Evolutionary conservation across 106 monocot genomes (phyloP).

Genomic region (Dendrobium nobile): DNA sequence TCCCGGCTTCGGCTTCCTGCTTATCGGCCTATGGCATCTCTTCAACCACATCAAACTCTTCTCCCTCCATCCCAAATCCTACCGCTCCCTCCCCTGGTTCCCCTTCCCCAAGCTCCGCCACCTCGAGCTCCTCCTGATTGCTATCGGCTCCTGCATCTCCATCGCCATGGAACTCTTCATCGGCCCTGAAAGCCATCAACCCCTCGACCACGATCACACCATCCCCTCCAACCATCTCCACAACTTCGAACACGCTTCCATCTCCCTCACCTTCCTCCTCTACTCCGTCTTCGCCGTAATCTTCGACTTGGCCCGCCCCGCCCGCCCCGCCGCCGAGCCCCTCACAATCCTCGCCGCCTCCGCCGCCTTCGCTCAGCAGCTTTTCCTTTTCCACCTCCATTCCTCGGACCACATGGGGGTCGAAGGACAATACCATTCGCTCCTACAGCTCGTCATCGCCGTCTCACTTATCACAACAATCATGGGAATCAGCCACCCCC

Average conservation of each 20-base stretch:
- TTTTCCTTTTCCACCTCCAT: slow-evolving; percentile 74
- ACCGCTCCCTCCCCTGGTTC: slow-evolving; percentile 49
- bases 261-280: slow-evolving; percentile 36
- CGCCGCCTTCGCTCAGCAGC: slow-evolving; percentile 57
- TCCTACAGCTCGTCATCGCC: slow-evolving; percentile 55
- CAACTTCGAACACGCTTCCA: slow-evolving; percentile 74
- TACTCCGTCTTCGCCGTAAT: slow-evolving; percentile 34
- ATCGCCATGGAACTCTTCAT: slow-evolving; percentile 69
- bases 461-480: slow-evolving; percentile 56
- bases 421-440: slow-evolving; percentile 74
- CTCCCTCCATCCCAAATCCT: slow-evolving; percentile 27
- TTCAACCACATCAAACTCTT: slow-evolving; percentile 48
- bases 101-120: slow-evolving; percentile 19
- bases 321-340: slow-evolving; percentile 9
- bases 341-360: slow-evolving; percentile 38
- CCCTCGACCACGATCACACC: slow-evolving; percentile 45
- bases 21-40: slow-evolving; percentile 57
- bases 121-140: slow-evolving; percentile 46
- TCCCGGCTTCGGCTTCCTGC: slow-evolving; percentile 50
- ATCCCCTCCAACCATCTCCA: slow-evolving; percentile 66
- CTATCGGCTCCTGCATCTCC: slow-evolving; percentile 19
- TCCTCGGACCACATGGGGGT: slow-evolving; percentile 86
- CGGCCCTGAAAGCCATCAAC: slow-evolving; percentile 42
- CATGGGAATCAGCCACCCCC: slow-evolving; percentile 28
- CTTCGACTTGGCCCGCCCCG: slow-evolving; percentile 16